Base-by-base conservation (phyloP, 139 green algal species). In the Trebouxia sp. region DNA sequence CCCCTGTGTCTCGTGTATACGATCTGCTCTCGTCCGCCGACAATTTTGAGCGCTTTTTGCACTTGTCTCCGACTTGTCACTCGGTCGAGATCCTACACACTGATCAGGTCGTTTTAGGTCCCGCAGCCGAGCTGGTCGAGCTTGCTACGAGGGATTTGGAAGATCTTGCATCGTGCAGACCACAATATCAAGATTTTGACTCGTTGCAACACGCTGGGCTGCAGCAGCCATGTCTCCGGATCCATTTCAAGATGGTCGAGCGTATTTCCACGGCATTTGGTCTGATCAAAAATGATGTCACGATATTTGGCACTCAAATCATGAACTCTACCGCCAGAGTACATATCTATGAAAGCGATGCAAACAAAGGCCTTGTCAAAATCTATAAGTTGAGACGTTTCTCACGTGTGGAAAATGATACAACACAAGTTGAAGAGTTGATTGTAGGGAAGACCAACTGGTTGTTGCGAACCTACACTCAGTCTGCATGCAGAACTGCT, bases 311-410 rank as follows among this genome's bases (percentile, higher is more conserved):
- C 20, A 72, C 62, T 24, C 62, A 72, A 3, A 72, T 72, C 6
- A 45, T 72, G 35, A 43, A 35, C 20, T 35, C 12, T 41, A 30
- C 15, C 32, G 15, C 43, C 5, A 42, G 15, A 6, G 20, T 72
- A 35, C 62, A 72, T 24, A 72, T 72, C 62, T 72, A 72, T n/a
- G 62, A 72, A 45, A 72, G 62, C 35, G 26, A 72, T n/a, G 62
- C 62, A 7, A 72, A 45, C 32, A 42, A 72, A 26, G 62, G 62
- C 3, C 62, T 72, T 10, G 62, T 72, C 62, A 72, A 42, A 30
- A 72, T 72, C 9, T 72, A 72, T 35, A 72, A 72, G 32, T n/a
- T 72, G 11, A 72, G 62, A 43, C 62, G 62, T 8, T 72, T 72
- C 12, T 28, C 15, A 45, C 14, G 20, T 45, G 20, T 42, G 35